Base-by-base conservation (phyloP, 2,329 filamentous ascomycete genomes). In the Cladophialophora chaetospira region DNA sequence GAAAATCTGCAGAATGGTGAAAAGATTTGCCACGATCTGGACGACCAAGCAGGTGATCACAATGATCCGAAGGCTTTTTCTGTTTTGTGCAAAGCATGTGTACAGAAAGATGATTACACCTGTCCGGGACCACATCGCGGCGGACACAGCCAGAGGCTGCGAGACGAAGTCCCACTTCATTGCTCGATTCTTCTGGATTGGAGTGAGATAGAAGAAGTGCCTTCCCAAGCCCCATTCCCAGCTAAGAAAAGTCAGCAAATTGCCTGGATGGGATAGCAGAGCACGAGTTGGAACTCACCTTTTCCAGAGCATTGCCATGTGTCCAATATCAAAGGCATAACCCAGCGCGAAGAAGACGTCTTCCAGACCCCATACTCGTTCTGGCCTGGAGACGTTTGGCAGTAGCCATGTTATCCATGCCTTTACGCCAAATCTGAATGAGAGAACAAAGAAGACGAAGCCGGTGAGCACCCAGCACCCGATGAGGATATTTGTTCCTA, bases 61-160 rank as follows among this genome's bases (percentile, higher is more conserved):
- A 3, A 63, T 66, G 5, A 66, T 35, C 1, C 68, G 67, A n/a
- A 72, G 55, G 15, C 66, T 66, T 23, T 59, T 64, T 35, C 71
- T 66, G 26, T 65, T 70, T 8, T 66, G 64, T 6, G 66, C 64
- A 36, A 72, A 73, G 45, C 71, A 73, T 2, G 64, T 70, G 53
- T 69, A 64, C 4, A 73, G 62, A 33, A 72, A 72, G 65, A 69
- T 70, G 64, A 71, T 72, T 67, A 73, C 72, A 17, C 70, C 70
- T 5, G 71, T 66, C 2, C 71, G 63, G 4, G 69, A 72, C 28
- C 71, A 54, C 70, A 72, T 72, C 2, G 69, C 66, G 1, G 71
- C 69, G 9, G 67, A 29, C 3, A 73, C 68, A 5, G 69, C 64
- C 70, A 65, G 3, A 56, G 66, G 67, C 44, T 68, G 65, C 13